phyloP scores from a whole-genome alignment of 306 rosid genomes.

The Acacia crassicarpa region DNA sequence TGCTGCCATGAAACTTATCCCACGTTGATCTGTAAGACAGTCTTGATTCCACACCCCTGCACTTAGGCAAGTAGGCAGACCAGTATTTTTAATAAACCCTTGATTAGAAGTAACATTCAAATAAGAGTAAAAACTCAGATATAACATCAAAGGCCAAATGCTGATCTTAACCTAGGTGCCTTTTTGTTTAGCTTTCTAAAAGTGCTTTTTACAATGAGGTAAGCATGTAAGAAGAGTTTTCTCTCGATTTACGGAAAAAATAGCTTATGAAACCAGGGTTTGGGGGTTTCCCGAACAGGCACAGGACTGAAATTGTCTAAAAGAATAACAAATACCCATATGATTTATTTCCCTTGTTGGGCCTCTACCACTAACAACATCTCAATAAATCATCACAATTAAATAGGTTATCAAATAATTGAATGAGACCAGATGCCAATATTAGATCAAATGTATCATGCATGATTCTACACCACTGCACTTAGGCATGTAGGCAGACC shows the following conservation, averaged over 20 bases:
- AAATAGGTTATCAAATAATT: constrained; percentile 16
- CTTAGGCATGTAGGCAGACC: constrained; percentile 23
- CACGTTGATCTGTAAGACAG: neutral
- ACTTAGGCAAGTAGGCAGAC: constrained; percentile 22
- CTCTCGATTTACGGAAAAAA: accelerated
- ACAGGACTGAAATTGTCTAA: neutral
- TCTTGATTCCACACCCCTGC: neutral
- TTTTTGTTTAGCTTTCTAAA: too few species aligned
- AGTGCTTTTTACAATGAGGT: too few species aligned
- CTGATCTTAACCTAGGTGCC: neutral
- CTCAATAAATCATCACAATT: constrained; percentile 21
- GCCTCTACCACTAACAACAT: neutral
- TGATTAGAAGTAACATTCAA: neutral
- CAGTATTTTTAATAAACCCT: neutral
- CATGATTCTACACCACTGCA: constrained; percentile 2
- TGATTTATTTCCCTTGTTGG: neutral
- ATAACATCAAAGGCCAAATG: neutral
- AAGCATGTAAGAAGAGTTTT: too few species aligned
- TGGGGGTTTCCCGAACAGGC: too few species aligned
- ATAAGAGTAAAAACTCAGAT: neutral
- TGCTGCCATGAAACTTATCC: neutral
- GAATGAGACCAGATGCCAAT: constrained; percentile 19
- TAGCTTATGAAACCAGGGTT: too few species aligned
- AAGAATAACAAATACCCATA: neutral
- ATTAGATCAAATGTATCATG: constrained; percentile 12